Conservation (phyloP, 1,284 basidiomycete species). For the Gymnopus androsaceus region DNA sequence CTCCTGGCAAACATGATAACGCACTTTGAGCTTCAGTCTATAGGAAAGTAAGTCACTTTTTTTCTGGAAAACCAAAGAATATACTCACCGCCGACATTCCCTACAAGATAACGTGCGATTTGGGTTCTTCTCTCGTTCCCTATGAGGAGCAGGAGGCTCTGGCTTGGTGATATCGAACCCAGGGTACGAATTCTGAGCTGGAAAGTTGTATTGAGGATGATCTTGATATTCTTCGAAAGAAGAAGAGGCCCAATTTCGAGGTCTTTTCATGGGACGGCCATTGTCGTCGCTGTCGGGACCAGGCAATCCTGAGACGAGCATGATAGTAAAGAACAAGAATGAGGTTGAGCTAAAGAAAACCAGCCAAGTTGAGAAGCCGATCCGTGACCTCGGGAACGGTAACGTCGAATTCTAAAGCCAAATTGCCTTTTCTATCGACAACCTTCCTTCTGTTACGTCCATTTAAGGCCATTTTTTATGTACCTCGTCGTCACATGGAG, state of each 20-base stretch:
- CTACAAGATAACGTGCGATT: conserved; percentile 55
- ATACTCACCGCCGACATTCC: conserved; percentile 55
- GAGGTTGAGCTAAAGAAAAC: conserved; percentile 14
- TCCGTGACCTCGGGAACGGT: conserved; percentile 11
- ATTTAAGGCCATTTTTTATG: background rate
- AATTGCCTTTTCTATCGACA: conserved; percentile 4
- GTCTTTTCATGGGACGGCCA: conserved; percentile 13
- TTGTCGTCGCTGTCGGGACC: background rate
- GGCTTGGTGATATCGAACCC: conserved; percentile 16
- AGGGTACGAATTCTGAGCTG: conserved; percentile 15
- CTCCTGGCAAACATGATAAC: conserved; percentile 15
- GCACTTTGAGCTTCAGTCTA: conserved; percentile 59
- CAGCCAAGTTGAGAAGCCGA: conserved; percentile 17
- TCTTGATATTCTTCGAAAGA: conserved; percentile 2
- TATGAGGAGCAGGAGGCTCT: conserved; percentile 16
- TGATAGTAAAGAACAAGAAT: conserved; percentile 6
- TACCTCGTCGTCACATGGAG: conserved; percentile 2
- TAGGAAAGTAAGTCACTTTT: background rate
- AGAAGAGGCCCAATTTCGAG: conserved; percentile 11
- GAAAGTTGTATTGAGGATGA: conserved; percentile 11
- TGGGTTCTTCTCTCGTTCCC: conserved; percentile 42
- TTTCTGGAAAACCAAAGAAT: background rate
- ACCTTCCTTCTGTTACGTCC: conserved; percentile 1
- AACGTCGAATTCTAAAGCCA: conserved; percentile 15
- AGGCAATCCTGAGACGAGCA: conserved; percentile 4